Base-by-base conservation (phyloP, 768 basidiomycete genomes). In the Hebeloma cylindrosporum region DNA sequence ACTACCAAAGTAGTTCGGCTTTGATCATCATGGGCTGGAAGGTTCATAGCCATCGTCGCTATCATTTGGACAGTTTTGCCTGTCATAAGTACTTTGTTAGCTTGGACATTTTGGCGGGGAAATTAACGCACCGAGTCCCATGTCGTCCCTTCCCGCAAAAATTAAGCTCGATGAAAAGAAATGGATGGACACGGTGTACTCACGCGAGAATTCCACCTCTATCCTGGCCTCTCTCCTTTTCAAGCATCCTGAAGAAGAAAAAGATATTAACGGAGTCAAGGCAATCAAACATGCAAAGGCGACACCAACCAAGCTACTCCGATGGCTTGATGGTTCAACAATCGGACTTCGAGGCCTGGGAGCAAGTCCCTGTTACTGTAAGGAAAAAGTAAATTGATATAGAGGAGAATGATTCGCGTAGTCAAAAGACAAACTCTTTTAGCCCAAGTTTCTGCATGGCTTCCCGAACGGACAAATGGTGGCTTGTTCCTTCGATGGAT, bases 11-110 rank as follows among this genome's bases (percentile, higher is more conserved):
- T 90, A 0, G 79, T 79, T 34, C 73, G 73, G 42, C 56, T 51
- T 13, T 70, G 62, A 13, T 78, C 76, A 21, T 77, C 67, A 0
- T 60, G 53, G 0, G 58, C 58, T 0, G 86, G 80, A 54, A 72
- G 71, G 54, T 89, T 87, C 57, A 73, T 73, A 14, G 74, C 78
- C 79, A 91, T 88, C 0, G 80, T 79, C 3, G 88, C 88, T 35
- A 91, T 88, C 79, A 85, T 83, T 58, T 88, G 85, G 1, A 88
- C 80, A 6, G 85, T 87, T 66, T 88, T 85, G 3, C 80, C 79
- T 77, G 37, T 16, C 8, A 20, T 6, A 34, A 16, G 26, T 17
- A 29, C 16, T 36, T 32, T 43, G 38, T 45, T 48, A 17, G 11
- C 17, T 21, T 7, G 22, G 37, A 57, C 26, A 23, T 2, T 4